A percentile compares a stretch with the other conserved stretches of the same genome.
These are phyloP conservation scores for Hysterium pulicare DNA, from an alignment of 2,329 filamentous ascomycete species.

Conservation along the genomic window DNA sequence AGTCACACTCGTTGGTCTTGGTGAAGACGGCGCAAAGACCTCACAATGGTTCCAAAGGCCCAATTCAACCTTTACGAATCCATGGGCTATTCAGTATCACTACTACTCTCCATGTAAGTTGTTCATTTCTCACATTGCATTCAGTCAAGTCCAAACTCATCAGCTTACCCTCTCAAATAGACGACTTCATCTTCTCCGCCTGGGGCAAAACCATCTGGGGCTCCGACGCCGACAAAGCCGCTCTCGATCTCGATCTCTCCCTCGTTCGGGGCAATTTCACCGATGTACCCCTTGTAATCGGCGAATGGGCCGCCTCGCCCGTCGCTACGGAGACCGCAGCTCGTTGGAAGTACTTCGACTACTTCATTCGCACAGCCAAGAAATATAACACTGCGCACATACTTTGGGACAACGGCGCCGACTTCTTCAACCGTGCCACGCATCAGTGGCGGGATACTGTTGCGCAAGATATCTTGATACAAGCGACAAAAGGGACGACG, in stretches of 20 bases:
- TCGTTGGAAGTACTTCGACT: conserved; percentile 58
- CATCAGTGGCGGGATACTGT: conserved; percentile 52
- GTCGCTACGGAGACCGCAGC: conserved; percentile 53
- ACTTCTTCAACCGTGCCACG: conserved; percentile 51
- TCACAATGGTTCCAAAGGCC: conserved; percentile 53
- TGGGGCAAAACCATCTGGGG: conserved; percentile 63
- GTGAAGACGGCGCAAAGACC: conserved; percentile 53
- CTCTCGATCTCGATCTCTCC: conserved; percentile 49
- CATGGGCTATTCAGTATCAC: conserved; percentile 60
- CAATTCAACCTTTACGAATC: conserved; percentile 47
- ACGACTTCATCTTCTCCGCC: conserved; percentile 38
- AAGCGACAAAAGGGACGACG: conserved; percentile 40
- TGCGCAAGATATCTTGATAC: conserved; percentile 47
- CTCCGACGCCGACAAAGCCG: conserved; percentile 51
- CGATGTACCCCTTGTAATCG: conserved; percentile 54
- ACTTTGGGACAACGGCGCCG: conserved; percentile 59
- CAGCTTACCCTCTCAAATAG: conserved; percentile 8
- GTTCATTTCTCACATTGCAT: conserved; percentile 26
- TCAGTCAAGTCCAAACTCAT: conserved; percentile 32
- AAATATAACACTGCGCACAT: conserved; percentile 51
- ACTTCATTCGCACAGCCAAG: conserved; percentile 48
- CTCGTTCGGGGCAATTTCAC: conserved; percentile 55
- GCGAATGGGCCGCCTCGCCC: conserved; percentile 55
- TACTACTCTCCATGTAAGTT: conserved; percentile 57
- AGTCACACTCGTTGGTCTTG: conserved; percentile 53